Base-by-base conservation (phyloP, 108 stramenopile genomes). In the Chaetoceros tenuissimus region DNA sequence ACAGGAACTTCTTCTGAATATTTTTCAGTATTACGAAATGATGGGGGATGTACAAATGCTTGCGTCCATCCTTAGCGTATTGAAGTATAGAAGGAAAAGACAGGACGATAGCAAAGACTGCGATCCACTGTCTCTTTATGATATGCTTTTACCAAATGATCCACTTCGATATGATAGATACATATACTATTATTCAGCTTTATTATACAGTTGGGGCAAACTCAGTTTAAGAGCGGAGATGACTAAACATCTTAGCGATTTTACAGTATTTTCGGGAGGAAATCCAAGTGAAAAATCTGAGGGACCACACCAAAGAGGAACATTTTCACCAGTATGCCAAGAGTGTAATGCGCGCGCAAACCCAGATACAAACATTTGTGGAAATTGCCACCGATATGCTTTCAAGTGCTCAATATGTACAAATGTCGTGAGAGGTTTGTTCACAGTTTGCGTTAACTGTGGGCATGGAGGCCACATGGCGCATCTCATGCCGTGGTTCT, bases 21-120 rank as follows among this genome's bases (percentile, higher is more conserved):
- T 91, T 31, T 53, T 91, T 17, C 51, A 31, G n/a, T 85, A 81
- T 48, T 91, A 85, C 51, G 89, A 91, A 57, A 30, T 57, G 26
- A 53, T 76, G 34, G 79, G 81, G 13, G 89, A 91, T 49, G 70
- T 70, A 21, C 89, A 91, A 55, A 91, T 91, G 85, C 54, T 91
- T 23, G 73, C 85, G 3, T 77, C 85, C 16, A 82, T 91, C 48
- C 62, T 81, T 27, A 84, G 83, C 58, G 89, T 87, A 3, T 62
- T 91, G 5, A 72, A 61, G 19, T 55, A 58, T 55, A n/a, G 68
- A 80, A 62, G 63, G 68, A 59, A 5, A 56, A 60, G 24, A 28
- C 48, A 43, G 53, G 71, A 23, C 40, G 44, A 31, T 24, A 53
- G 22, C 22, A 20, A 13, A 21, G 43, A 55, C 22, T 28, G 0